Base-by-base conservation (phyloP, 495 filamentous ascomycete genomes). In the Amorphotheca resinae region DNA sequence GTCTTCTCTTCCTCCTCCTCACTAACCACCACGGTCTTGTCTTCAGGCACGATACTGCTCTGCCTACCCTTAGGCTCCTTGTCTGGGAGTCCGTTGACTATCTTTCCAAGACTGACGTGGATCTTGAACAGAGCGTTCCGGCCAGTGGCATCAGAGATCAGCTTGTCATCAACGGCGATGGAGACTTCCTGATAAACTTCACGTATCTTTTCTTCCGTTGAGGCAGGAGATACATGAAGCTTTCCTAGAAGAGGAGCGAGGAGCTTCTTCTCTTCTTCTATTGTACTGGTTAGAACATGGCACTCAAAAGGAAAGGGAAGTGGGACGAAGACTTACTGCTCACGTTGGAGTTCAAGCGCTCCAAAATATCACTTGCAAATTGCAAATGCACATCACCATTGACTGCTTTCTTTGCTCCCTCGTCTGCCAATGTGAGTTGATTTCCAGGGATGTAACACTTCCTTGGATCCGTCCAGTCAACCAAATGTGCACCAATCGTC, bases 401-500 rank as follows among this genome's bases (percentile, higher is more conserved):
- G 9, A 76, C 70, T 8, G 66, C 66, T 49, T 72, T 76, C 50
- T 69, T 73, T 53, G 71, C 72, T 22, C 77, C 60, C 20, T 69
- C 76, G 8, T 76, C 74, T 2, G 56, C 50, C 11, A 69, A 52
- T 9, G 69, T 54, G 25, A 67, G 64, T 32, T 77, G 68, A 28
- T 74, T 65, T 1, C 73, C 77, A 9, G 84, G 70, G 1, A 79
- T 73, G 39, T 91, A 79, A 41, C 87, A 82, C 54, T 88, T 82
- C 15, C 93, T 71, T 42, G 88, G 85, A 60, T 98, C 91, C 3
- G 91, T 96, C 91, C 91, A 98, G 56, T 98, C 91, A 1, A 86
- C 73, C 1, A 98, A 60, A 62, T 91, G 87, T 2, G 77, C 80
- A 21, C 79, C 73, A 23, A 95, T 81, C 22, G 79, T 73, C 7